Evolutionary conservation across 768 basidiomycete species (phyloP), one percentile per base, ranked within the genome.

Genomic region (Dentipellis fragilis): DNA sequence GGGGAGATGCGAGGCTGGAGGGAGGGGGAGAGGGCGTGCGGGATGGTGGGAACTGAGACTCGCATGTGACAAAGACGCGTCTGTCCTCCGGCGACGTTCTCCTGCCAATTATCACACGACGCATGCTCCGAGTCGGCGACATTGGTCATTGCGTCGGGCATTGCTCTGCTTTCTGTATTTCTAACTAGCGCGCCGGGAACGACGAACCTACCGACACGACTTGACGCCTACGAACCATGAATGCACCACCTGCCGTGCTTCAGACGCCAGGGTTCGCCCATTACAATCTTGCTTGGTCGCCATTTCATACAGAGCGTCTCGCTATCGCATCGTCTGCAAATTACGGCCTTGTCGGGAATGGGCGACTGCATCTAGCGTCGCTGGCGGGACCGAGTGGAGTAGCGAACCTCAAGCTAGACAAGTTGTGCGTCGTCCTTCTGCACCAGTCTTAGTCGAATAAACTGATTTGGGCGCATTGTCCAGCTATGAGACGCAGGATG

Each of bases 331-430:
- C 89, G 6, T 78, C 91, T 0, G 89, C 93, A 23, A 95, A 97
- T 70, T 97, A 92, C 68, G 95, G 95, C 2, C 77, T 98, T 4
- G 89, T 97, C 35, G 95, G 95, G 22, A 97, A 96, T 69, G 95
- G 95, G 1, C 77, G 94, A n/a, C 66, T 97, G 45, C 87, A 86
- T 66, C 66, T 87, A 21, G 76, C 78, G 52, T 80, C 83, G 1
- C 69, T 83, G 19, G 69, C 77, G 23, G 76, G 73, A 14, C 79
- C 77, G 0, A 72, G 71, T 34, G 76, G 77, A 12, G 52, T 68
- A 21, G 71, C 75, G 22, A 66, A 59, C 22, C 55, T 87, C 56
- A 75, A 72, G 46, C 55, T 89, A 51, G 84, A 89, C 63, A 86
- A 86, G 72, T 73, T 79, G 87, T 87, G 69, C 71, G 86, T 76